Evolutionary conservation across 1,284 basidiomycete species (phyloP), one percentile per base, ranked within the genome.

Genomic region (Xerocomus amazonicus): DNA sequence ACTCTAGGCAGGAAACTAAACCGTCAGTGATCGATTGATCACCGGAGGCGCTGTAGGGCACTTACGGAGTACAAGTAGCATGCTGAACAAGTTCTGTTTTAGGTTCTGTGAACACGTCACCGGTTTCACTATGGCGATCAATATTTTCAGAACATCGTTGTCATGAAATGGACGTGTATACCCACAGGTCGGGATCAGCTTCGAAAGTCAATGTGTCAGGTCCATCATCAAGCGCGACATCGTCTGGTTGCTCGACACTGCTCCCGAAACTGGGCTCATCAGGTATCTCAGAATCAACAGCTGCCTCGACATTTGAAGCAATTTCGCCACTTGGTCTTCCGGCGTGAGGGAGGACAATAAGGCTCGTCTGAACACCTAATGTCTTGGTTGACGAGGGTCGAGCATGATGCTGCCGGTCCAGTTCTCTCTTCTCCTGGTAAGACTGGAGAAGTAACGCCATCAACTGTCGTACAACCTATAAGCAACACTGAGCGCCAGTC

Each of bases 371-470:
- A 31, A 56, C 43, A 33, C 47, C 47, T 32, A 66, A 45, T 26
- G 62, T 46, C 45, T 50, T 52, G 10, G 46, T 62, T 38, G 36
- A 12, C 33, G 28, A 52, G 7, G 16, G 6, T 41, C 13, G 49
- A 5, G 16, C 23, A 36, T 44, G 58, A 43, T 23, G 27, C 27
- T 37, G 54, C 7, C 49, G 27, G 2, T 29, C 16, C 7, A 66
- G 49, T 23, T 56, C 43, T 28, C 49, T 58, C 31, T 43, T 62
- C 32, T 62, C 58, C 34, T 66, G 52, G 17, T 66, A 65, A 37
- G 55, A 53, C 42, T 60, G 63, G 17, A 67, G 51, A 33, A 66
- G 50, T 14, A 62, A 43, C 34, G 47, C 51, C 59, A 64, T 66
- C 45, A 66, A 45, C 61, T 67, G 28, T 23, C 19, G 7, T 33